A percentile compares a stretch with the other conserved stretches of the same genome.
Evolutionary conservation across 345 rosid genomes (phyloP).

Genomic region (Mangifera indica): DNA sequence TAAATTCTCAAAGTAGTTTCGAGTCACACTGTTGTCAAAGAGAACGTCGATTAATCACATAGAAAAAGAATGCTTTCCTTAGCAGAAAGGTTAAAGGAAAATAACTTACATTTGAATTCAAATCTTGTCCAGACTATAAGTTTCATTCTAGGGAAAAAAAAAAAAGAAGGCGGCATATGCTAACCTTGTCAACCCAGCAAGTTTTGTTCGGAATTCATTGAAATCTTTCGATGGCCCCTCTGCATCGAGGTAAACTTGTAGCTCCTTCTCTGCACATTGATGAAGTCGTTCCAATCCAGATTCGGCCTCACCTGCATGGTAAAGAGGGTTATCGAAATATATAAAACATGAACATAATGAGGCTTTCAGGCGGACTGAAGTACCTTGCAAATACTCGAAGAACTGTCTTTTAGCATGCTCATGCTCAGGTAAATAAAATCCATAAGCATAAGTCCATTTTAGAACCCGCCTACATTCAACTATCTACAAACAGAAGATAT

Average conservation of each 20-base stretch:
- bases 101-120: neutral
- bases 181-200: constrained; percentile 83
- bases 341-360: constrained; percentile 1
- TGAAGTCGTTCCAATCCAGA: constrained; percentile 87
- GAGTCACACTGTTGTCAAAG: constrained; percentile 57
- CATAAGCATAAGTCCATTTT: constrained; percentile 90
- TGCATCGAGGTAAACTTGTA: constrained; percentile 48
- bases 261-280: constrained; percentile 89
- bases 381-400: constrained; percentile 88
- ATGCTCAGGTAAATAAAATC: constrained; percentile 71
- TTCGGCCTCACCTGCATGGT: constrained; percentile 72
- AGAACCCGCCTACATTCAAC: constrained; percentile 86
- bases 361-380: constrained; percentile 6
- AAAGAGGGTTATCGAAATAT: constrained; percentile 14
- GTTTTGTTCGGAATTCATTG: constrained; percentile 81
- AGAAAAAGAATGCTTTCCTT: neutral
- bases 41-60: neutral
- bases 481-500: constrained; percentile 42
- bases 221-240: constrained; percentile 70
- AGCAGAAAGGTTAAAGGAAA: no score
- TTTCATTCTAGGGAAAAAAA: neutral
- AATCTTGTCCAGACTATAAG: neutral
- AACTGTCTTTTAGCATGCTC: constrained; percentile 75
- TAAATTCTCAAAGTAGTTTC: constrained; percentile 80
- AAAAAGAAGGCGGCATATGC: no score